Evolutionary conservation across 2,329 filamentous ascomycete species (phyloP), one percentile per base, ranked within the genome.

Genomic region (Xylaria sp.): DNA sequence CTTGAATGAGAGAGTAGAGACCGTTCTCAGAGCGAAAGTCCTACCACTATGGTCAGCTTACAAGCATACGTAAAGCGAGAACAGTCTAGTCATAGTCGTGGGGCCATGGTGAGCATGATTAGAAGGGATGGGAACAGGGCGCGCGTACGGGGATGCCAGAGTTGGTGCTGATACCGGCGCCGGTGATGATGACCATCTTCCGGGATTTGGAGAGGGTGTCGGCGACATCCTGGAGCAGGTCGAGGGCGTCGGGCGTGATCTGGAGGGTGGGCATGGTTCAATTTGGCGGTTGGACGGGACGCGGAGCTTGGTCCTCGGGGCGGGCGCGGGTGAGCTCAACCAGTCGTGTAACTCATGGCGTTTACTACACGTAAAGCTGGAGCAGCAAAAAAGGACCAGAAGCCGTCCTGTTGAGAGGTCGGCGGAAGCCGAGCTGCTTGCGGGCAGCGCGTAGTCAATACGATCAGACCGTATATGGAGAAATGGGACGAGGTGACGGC

Each of bases 141-240:
- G 28, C 15, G 25, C 83, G 71, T 79, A 91, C 89, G 53, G 89
- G 89, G 72, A 92, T 92, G 58, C 89, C 89, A 65, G 88, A 91
- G 73, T 91, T 92, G 53, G 89, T 92, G 72, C 88, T 90, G 72
- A 92, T 92, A 55, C 89, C 89, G 51, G 89, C 89, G 52, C 89
- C 89, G 0, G 89, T 92, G 33, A 92, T 81, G 19, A 92, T 85
- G 8, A 92, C 82, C n/a, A 91, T 82, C 73, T 90, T 91, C 65
- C 83, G 85, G 11, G 89, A 84, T 73, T 87, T 88, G 66, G 84
- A 83, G 46, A 92, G 77, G 3, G 81, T 77, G 71, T 90, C 84
- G 70, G 89, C 89, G 67, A 92, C 86, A 33, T 84, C 78, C 69
- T 89, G 87, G n/a, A 92, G 80, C 54, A 81, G 78, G 65, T 83